A percentile compares a stretch with the other conserved stretches of the same genome.
Conservation (phyloP, 306 rosid species). For the Dryas drummondii region DNA sequence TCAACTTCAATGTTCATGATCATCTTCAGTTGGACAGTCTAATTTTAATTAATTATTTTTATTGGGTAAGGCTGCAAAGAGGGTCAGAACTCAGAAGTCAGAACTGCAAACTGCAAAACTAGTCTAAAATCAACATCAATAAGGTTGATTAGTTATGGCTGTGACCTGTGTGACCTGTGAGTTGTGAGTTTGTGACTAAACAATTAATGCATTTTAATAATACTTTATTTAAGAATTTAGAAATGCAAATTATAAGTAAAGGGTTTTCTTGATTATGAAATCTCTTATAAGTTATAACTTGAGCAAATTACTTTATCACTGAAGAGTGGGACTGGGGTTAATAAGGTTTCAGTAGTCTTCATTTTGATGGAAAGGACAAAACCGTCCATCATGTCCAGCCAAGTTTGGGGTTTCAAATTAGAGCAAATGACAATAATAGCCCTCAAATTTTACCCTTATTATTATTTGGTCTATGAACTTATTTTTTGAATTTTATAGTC, state of each 20-base stretch:
- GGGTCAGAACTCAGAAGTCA: not conserved
- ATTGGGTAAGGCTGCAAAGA: slow-evolving; percentile 19
- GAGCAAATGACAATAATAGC: no score
- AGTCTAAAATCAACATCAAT: slow-evolving; percentile 5
- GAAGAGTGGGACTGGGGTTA: not conserved
- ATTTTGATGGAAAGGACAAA: not conserved
- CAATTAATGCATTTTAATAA: not conserved
- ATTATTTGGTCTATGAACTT: no score
- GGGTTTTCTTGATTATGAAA: not conserved
- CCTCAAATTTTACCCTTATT: no score
- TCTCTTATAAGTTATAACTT: not conserved
- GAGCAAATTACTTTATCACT: not conserved
- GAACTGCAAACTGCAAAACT: slow-evolving; percentile 4
- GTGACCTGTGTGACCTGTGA: no score
- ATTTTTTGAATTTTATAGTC: no score
- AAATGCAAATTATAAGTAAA: not conserved
- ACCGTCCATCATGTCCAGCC: no score
- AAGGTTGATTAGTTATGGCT: not conserved
- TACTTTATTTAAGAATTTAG: slow-evolving; percentile 1
- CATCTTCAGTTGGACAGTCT: slow-evolving; percentile 3
- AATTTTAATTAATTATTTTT: not conserved
- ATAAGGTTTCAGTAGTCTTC: not conserved
- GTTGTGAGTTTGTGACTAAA: not conserved
- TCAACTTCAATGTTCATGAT: slow-evolving; percentile 5
- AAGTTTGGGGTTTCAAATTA: no score